Evolutionary conservation across 1,284 basidiomycete species (phyloP).

Genomic region (Melanopsichium pennsylvanicum): DNA sequence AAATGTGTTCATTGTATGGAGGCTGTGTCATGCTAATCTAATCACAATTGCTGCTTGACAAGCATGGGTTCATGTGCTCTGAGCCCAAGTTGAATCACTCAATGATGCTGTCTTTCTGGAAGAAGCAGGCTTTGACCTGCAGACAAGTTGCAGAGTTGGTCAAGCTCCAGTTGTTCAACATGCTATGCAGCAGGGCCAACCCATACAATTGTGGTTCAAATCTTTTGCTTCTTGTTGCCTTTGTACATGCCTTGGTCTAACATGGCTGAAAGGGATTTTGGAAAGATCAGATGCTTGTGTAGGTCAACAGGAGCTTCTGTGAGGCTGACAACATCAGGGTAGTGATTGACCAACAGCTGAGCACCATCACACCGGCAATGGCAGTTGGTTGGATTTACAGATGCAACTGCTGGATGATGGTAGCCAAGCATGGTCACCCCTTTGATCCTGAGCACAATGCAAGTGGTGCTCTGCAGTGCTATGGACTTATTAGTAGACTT

Average conservation of each 20-base stretch:
- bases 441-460: background rate
- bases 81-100: too few relatives aligned
- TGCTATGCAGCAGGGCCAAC: background rate
- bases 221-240: background rate
- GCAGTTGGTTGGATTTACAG: background rate
- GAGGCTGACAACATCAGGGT: background rate
- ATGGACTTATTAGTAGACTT: background rate
- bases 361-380: background rate
- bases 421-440: background rate
- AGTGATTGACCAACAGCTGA: background rate
- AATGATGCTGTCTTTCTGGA: background rate
- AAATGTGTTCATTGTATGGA: too few relatives aligned
- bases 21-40: slow-evolving; percentile 31
- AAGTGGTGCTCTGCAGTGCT: background rate
- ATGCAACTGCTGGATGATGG: background rate
- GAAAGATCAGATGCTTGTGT: background rate
- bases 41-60: background rate
- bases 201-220: background rate
- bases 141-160: background rate
- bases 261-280: too few relatives aligned
- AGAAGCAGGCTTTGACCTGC: background rate
- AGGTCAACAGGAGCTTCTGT: background rate
- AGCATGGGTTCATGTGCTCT: too few relatives aligned
- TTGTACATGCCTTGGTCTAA: too few relatives aligned
- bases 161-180: background rate